phyloP scores from a whole-genome alignment of 139 green algal species.

The Closterium sp. region DNA sequence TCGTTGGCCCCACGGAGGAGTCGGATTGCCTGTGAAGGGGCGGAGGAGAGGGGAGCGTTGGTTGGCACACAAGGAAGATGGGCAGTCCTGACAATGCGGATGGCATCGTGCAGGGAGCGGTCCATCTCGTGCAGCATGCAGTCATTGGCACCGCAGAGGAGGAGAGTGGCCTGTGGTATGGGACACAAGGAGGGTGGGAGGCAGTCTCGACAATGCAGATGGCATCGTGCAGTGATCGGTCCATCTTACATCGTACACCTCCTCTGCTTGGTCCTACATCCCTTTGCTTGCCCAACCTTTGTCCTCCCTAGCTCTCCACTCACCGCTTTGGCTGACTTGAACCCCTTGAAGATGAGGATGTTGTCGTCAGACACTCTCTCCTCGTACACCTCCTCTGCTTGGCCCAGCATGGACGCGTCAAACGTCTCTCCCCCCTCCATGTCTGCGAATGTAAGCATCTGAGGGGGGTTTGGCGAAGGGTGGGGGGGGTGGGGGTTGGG shows the following conservation, averaged over 20 bases:
- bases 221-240: slow-evolving; percentile 93
- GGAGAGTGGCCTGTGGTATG: slow-evolving; percentile 65
- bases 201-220: slow-evolving; percentile 91
- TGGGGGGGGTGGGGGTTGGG: too few relatives aligned
- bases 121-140: slow-evolving; percentile 99
- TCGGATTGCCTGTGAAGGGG: slow-evolving; percentile 68
- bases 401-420: slow-evolving; percentile 72
- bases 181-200: background rate
- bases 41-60: background rate
- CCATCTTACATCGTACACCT: slow-evolving; percentile 70
- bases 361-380: slow-evolving; percentile 77
- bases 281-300: too few relatives aligned
- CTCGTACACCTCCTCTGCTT: slow-evolving; percentile 72
- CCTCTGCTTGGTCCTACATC: background rate
- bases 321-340: slow-evolving; percentile 56
- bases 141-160: slow-evolving; percentile 96
- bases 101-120: slow-evolving; percentile 89
- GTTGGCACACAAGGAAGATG: background rate
- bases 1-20: slow-evolving; percentile 96
- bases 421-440: slow-evolving; percentile 97
- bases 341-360: slow-evolving; percentile 76
- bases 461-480: too few relatives aligned
- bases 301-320: background rate
- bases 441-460: slow-evolving; percentile 89
- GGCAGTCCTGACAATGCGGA: slow-evolving; percentile 90